Evolutionary conservation across 2,329 filamentous ascomycete species (phyloP), one percentile per base, ranked within the genome.

Genomic region (Apiospora marii): DNA sequence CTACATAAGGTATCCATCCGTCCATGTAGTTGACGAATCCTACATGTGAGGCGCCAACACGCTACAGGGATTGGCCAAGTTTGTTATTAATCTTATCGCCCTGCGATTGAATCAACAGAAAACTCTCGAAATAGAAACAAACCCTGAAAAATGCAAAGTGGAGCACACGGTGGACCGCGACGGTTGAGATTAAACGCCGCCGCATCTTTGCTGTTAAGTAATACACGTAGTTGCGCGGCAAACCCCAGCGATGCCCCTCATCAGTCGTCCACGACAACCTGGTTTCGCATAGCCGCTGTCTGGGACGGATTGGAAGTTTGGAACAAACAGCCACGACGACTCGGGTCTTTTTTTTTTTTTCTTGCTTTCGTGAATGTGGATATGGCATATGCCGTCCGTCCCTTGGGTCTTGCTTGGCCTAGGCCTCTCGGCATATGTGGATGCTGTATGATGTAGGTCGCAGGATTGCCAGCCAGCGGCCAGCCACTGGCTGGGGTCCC

Each of bases 401-500:
- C 14, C 24, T 34, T 58, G 51, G 27, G 27, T 27, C 27, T 58
- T 22, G 46, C 24, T 34, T 34, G 27, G 24, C 51, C 14, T 34
- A 19, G 51, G 27, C 51, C 27, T 58, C 51, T 58, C 51, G 51
- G 27, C 51, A 58, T 58, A 19, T 58, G 51, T 58, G 8, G 14
- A 58, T 58, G 51, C 30, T 58, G 51, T 34, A 58, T 58, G 51
- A 34, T 58, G 51, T 27, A 19, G 51, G 51, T 58, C 51, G 51
- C 27, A 58, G 51, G 27, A 58, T 58, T 34, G 14, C 27, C 51
- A 58, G 51, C 49, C 49, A 51, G 49, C 48, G 27, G n/a, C n/a
- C 49, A 24, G n/a, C 51, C 51, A 30, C 51, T 30, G 27, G 14
- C 51, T 27, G 51, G 14, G 51, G 24, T 58, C 51, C 24, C 12